These are phyloP conservation scores for Pestalotiopsis sp. DNA, from an alignment of 2,329 filamentous ascomycete genomes.

Conservation along the genomic window DNA sequence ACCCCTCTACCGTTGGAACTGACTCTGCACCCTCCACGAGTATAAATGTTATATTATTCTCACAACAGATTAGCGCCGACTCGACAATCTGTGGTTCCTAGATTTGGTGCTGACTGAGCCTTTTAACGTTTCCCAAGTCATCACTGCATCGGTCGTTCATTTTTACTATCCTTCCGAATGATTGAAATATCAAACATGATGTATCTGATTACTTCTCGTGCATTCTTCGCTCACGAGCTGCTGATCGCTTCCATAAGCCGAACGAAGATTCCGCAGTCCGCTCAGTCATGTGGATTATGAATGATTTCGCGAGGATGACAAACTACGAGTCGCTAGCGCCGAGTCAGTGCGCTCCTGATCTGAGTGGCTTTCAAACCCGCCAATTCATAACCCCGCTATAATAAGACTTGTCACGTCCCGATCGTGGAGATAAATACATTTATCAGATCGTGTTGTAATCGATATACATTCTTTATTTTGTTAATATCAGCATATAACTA, in stretches of 20 bases:
- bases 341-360: neutral
- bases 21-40: neutral
- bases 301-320: conserved; percentile 2
- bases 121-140: no score
- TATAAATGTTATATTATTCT: neutral
- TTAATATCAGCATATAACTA: neutral
- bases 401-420: neutral
- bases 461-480: neutral
- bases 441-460: neutral
- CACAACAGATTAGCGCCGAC: neutral
- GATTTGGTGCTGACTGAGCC: no score
- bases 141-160: no score
- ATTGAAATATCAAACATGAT: no score
- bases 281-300: conserved; percentile 4
- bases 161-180: no score
- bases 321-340: neutral
- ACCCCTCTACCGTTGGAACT: neutral
- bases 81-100: neutral
- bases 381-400: neutral
- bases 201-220: neutral
- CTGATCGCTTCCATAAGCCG: neutral
- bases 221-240: neutral
- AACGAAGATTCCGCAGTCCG: neutral
- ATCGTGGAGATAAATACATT: neutral
- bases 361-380: neutral